phyloP scores from a whole-genome alignment of 1,284 basidiomycete genomes.

The Ganoderma resinaceum region DNA sequence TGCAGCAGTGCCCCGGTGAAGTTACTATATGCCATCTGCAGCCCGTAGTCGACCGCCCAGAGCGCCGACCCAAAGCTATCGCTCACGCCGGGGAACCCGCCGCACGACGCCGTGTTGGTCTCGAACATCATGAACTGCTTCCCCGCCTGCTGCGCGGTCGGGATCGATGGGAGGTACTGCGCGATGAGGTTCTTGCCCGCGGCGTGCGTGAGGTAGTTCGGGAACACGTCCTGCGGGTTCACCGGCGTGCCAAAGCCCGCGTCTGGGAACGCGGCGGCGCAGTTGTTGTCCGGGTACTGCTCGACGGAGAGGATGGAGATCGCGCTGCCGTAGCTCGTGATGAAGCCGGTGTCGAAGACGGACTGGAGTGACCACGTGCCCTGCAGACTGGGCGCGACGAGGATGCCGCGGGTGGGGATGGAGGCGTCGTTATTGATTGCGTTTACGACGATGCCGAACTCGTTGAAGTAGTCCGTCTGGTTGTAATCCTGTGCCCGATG shows the following conservation, averaged over 20 bases:
- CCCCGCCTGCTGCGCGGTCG: conserved; percentile 46
- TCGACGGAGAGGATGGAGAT: conserved; percentile 55
- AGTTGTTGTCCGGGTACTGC: conserved; percentile 66
- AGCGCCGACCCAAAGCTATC: conserved; percentile 72
- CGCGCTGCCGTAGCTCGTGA: conserved; percentile 45
- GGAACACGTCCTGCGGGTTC: conserved; percentile 61
- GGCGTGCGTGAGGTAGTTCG: conserved; percentile 63
- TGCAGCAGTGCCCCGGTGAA: conserved; percentile 66
- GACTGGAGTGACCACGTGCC: conserved; percentile 52
- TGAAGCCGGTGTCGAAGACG: conserved; percentile 55
- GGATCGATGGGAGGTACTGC: conserved; percentile 56
- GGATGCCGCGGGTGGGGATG: conserved; percentile 45
- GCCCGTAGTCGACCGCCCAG: conserved; percentile 73
- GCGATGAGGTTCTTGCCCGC: conserved; percentile 51
- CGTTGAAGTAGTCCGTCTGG: conserved; percentile 53
- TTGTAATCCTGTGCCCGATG: conserved; percentile 48
- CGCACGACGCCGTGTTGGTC: conserved; percentile 64
- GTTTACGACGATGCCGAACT: conserved; percentile 54
- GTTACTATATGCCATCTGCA: conserved; percentile 67
- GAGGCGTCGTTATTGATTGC: conserved; percentile 47
- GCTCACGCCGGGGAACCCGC: conserved; percentile 60
- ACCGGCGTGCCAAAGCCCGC: conserved; percentile 28
- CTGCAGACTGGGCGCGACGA: conserved; percentile 59
- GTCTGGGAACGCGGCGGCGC: conserved; percentile 53
- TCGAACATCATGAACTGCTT: conserved; percentile 62